These are phyloP conservation scores for Microsporum ferrugineum DNA, from an alignment of 2,329 filamentous ascomycete genomes.

Conservation along the genomic window DNA sequence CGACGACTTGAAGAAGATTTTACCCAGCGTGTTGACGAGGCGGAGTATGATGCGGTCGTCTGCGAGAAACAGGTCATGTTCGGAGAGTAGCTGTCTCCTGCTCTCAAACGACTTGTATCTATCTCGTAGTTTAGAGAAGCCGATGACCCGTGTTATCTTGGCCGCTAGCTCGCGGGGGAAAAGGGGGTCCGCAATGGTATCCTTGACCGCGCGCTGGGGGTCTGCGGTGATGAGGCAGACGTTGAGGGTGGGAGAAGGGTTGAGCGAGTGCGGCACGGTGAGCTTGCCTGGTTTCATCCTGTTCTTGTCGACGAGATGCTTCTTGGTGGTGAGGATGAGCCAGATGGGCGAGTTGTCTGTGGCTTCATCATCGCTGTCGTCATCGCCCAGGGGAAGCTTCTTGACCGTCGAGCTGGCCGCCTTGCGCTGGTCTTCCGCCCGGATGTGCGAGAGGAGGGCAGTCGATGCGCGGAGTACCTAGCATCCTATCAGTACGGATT, in stretches of 20 bases:
- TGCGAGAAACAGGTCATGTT: slow-evolving; percentile 88
- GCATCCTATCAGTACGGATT: neutral
- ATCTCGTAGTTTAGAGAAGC: slow-evolving; percentile 71
- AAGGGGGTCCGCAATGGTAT: slow-evolving; percentile 62
- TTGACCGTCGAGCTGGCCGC: slow-evolving; percentile 41
- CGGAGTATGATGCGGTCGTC: slow-evolving; percentile 70
- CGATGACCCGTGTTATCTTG: slow-evolving; percentile 65
- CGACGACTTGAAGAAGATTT: slow-evolving; percentile 78
- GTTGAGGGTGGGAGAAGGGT: slow-evolving; percentile 52
- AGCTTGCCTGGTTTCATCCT: slow-evolving; percentile 78
- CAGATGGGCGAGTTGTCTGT: slow-evolving; percentile 46
- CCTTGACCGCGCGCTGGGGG: slow-evolving; percentile 78
- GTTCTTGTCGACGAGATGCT: slow-evolving; percentile 59
- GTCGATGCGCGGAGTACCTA: slow-evolving; percentile 49
- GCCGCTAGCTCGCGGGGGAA: slow-evolving; percentile 57
- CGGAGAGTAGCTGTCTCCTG: slow-evolving; percentile 66
- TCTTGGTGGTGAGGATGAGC: slow-evolving; percentile 53
- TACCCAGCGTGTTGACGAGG: slow-evolving; percentile 70
- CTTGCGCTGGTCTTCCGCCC: slow-evolving; percentile 38
- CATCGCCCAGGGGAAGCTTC: slow-evolving; percentile 41
- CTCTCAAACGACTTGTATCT: slow-evolving; percentile 86
- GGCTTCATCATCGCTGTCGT: slow-evolving; percentile 35
- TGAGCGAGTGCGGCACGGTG: slow-evolving; percentile 62
- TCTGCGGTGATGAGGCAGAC: slow-evolving; percentile 80
- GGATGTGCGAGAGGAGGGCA: slow-evolving; percentile 48